Evolutionary conservation across 2,329 filamentous ascomycete species (phyloP).

Genomic region (Penicillium capsulatum): DNA sequence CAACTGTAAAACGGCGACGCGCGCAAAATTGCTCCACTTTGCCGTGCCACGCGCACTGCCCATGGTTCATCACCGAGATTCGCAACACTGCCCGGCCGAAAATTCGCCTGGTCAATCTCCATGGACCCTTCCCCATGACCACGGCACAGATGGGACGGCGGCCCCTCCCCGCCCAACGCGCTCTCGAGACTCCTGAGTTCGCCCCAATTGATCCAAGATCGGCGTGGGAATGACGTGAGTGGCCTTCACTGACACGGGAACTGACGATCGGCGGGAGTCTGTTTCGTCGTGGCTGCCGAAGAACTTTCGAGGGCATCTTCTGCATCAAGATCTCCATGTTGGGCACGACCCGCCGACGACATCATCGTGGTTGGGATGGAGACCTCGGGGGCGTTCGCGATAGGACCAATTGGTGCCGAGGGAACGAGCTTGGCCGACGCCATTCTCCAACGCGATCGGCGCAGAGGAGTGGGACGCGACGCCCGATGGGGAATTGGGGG

Average conservation of each 20-base stretch:
- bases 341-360: no score
- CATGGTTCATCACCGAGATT: not conserved
- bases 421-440: no score
- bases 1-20: not conserved
- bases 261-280: not conserved
- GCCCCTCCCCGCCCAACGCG: not conserved
- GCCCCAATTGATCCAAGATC: not conserved
- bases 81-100: no score
- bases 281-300: not conserved
- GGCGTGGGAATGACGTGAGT: slow-evolving; percentile 4
- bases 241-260: not conserved
- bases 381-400: no score
- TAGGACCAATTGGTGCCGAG: no score
- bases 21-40: not conserved
- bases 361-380: no score
- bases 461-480: no score
- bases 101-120: no score
- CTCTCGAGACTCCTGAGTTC: not conserved
- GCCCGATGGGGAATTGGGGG: no score
- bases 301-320: not conserved
- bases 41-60: not conserved
- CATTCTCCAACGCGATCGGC: no score
- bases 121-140: not conserved
- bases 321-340: no score
- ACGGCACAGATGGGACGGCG: not conserved